Evolutionary conservation across 176 grass and related monocot species (phyloP), one percentile per base, ranked within the genome.

Genomic region (Aegilops tauschii): DNA sequence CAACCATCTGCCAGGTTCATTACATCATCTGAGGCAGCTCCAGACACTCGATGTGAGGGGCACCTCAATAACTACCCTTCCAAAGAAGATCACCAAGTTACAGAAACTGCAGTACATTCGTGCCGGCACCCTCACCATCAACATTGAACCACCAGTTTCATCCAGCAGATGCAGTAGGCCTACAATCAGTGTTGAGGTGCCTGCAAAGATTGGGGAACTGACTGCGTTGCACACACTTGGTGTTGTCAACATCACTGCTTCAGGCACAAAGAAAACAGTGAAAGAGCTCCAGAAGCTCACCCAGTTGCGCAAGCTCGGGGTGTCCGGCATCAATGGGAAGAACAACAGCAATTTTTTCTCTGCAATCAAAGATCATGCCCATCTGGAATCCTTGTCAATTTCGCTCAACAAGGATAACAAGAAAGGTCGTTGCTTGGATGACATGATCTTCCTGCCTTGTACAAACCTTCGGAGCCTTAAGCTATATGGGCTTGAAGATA

Each of bases 251-350:
- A 11, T 80, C 40, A 1, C 0, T 11, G 76, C 28, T 32, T 32
- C 39, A 36, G 12, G 35, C 0, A 6, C 1, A 14, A 21, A 76
- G 4, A 7, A 0, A 1, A 58, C 27, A 4, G 14, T 82, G 2
- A 37, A 76, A 13, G 79, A 76, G 44, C 14, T 87, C 13, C 56
- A 29, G 39, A 29, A 81, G 7, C 86, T 87, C 3, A 87, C 86
- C 3, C 56, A 56, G 32, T 2, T 87, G 29, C 79, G 45, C 59
- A 76, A 82, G 21, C 40, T 87, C 0, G 79, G 70, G 8, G 79
- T 82, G 2, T 63, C 3, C 0, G 68, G 77, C 12, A 12, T 87
- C 20, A 81, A 73, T 8, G 2, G 2, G 11, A 4, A 18, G 52
- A 76, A 87, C 13, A 50, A 1, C 6, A 6, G 21, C 29, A 12